phyloP scores from a whole-genome alignment of 2,329 filamentous ascomycete species.

The Botrytis deweyae region DNA sequence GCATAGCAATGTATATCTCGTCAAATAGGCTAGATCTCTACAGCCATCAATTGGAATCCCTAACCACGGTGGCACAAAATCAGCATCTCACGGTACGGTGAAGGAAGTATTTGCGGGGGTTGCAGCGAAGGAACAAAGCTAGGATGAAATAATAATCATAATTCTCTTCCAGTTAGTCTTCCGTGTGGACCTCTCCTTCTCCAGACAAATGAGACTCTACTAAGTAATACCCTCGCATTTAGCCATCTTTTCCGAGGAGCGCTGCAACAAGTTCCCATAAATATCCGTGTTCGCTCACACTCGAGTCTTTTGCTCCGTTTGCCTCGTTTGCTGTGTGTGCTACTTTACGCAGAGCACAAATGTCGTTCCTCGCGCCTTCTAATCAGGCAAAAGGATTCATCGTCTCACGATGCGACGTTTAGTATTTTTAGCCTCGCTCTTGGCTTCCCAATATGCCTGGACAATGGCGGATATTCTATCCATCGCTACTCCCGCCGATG shows the following conservation, averaged over 20 bases:
- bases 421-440: neutral
- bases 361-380: constrained; percentile 17
- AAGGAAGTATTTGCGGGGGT: constrained; percentile 4
- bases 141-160: neutral
- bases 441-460: constrained; percentile 2
- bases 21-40: neutral
- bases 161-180: neutral
- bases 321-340: neutral
- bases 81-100: neutral
- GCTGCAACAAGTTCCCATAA: constrained; percentile 8
- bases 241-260: constrained; percentile 13
- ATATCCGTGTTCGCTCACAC: constrained; percentile 12
- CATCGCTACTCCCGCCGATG: neutral
- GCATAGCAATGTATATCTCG: neutral
- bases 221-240: constrained; percentile 6
- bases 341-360: constrained; percentile 9
- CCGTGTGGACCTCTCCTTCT: constrained; percentile 11
- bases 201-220: constrained; percentile 9
- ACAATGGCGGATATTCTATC: constrained; percentile 18
- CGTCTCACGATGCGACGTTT: constrained; percentile 17
- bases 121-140: constrained; percentile 7
- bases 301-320: neutral
- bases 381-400: constrained; percentile 12
- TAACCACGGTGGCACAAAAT: neutral
- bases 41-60: neutral